These are phyloP conservation scores for Eucalyptus camaldulensis DNA, from an alignment of 345 rosid species.

Conservation along the genomic window DNA sequence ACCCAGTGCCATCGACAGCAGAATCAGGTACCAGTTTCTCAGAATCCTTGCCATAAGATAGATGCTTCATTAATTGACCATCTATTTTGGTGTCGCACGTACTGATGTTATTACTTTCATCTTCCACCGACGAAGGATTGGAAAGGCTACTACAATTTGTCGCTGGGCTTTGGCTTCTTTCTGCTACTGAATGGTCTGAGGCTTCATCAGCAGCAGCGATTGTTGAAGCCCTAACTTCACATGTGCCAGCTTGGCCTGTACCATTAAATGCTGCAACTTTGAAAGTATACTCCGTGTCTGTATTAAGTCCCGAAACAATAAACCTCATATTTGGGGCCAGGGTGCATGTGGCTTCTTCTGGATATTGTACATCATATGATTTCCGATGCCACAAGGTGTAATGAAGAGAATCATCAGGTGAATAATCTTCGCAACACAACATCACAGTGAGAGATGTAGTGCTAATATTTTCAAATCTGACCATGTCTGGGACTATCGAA, in stretches of 20 bases:
- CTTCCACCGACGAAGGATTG: constrained; percentile 78
- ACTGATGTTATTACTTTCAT: constrained; percentile 55
- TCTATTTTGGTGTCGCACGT: constrained; percentile 25
- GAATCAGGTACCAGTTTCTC: constrained; percentile 18
- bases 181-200: constrained; percentile 24
- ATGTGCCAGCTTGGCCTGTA: constrained; percentile 24
- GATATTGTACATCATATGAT: constrained; percentile 33
- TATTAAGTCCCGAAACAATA: constrained; percentile 49
- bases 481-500: constrained; percentile 10
- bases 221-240: constrained; percentile 40
- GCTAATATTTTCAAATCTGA: constrained; percentile 57
- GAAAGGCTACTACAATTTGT: constrained; percentile 88
- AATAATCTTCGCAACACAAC: constrained; percentile 29
- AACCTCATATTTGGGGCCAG: constrained; percentile 51
- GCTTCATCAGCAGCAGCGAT: constrained; percentile 21
- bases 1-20: constrained; percentile 9
- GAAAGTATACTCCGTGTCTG: constrained; percentile 57
- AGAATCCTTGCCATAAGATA: constrained; percentile 12
- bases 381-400: constrained; percentile 83
- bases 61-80: constrained; percentile 32
- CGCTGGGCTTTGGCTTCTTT: constrained; percentile 89
- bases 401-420: constrained; percentile 20
- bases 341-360: constrained; percentile 59
- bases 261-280: constrained; percentile 48
- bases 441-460: constrained; percentile 56